Evolutionary conservation across 2,329 filamentous ascomycete species (phyloP).

Genomic region (Phialophora chinensis): DNA sequence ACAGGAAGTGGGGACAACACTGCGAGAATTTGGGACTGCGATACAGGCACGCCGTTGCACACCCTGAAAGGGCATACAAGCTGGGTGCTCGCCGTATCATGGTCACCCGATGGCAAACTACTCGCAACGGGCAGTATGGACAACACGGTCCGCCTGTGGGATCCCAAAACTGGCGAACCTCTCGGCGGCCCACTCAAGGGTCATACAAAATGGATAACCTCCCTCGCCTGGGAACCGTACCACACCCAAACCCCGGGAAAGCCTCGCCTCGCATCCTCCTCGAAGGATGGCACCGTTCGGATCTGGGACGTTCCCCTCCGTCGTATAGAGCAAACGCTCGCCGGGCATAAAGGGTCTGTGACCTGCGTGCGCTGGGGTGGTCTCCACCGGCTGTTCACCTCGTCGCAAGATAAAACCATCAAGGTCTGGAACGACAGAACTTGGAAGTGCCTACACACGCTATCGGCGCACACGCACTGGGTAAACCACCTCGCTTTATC

Average conservation of each 20-base stretch:
- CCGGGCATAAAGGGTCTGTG: slow-evolving; percentile 86
- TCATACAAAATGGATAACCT: slow-evolving; percentile 87
- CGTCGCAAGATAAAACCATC: slow-evolving; percentile 88
- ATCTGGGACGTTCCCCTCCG: slow-evolving; percentile 84
- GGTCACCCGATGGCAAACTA: slow-evolving; percentile 80
- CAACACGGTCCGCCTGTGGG: slow-evolving; percentile 84
- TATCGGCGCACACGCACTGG: slow-evolving; percentile 87
- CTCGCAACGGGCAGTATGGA: slow-evolving; percentile 94
- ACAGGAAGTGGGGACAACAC: slow-evolving; percentile 92
- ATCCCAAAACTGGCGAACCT: slow-evolving; percentile 78
- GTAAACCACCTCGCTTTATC: slow-evolving; percentile 94
- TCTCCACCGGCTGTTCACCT: slow-evolving; percentile 80
- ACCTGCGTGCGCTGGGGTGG: slow-evolving; percentile 95
- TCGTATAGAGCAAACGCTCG: slow-evolving; percentile 78
- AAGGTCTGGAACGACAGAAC: slow-evolving; percentile 85
- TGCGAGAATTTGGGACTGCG: slow-evolving; percentile 90
- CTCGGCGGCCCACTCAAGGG: slow-evolving; percentile 77
- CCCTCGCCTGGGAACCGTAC: slow-evolving; percentile 90
- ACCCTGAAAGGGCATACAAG: slow-evolving; percentile 86
- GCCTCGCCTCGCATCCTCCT: slow-evolving; percentile 81
- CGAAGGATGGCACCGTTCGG: slow-evolving; percentile 85
- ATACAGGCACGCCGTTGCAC: slow-evolving; percentile 85
- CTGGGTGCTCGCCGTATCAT: slow-evolving; percentile 88
- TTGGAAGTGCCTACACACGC: slow-evolving; percentile 78
- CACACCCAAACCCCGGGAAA: slow-evolving; percentile 77